phyloP scores from a whole-genome alignment of 257 asterid species.

The Primulina eburnea region DNA sequence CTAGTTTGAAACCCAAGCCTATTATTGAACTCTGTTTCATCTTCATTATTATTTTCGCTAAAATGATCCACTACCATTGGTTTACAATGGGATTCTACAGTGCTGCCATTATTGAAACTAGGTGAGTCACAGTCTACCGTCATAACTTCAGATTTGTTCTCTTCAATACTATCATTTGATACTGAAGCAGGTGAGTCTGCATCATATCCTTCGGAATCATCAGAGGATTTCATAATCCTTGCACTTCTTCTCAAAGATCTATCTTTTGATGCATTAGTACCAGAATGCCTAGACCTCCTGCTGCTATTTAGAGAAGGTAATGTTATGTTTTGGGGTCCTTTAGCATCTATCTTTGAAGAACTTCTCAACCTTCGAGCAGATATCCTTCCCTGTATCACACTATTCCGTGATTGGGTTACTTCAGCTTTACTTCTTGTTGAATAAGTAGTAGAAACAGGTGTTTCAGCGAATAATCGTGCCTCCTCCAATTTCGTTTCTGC shows the following conservation, averaged over 20 bases:
- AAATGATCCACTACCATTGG: conserved; percentile 35
- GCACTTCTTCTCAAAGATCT: conserved; percentile 62
- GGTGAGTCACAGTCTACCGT: conserved; percentile 59
- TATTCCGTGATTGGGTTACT: conserved; percentile 36
- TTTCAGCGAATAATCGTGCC: conserved; percentile 30
- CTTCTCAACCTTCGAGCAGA: conserved; percentile 58
- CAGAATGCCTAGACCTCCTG: conserved; percentile 38
- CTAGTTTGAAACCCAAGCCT: conserved; percentile 61
- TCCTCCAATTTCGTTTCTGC: conserved; percentile 40
- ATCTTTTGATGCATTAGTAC: conserved; percentile 34
- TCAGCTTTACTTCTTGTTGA: conserved; percentile 51
- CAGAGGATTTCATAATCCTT: conserved; percentile 54
- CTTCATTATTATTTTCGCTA: conserved; percentile 41
- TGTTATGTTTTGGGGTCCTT: conserved; percentile 31
- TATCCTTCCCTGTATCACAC: conserved; percentile 42
- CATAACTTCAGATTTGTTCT: conserved; percentile 59
- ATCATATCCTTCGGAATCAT: conserved; percentile 50
- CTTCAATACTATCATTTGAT: conserved; percentile 60
- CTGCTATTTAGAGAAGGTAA: conserved; percentile 31
- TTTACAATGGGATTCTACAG: conserved; percentile 51
- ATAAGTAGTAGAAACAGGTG: conserved; percentile 34
- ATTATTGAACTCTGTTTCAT: conserved; percentile 47
- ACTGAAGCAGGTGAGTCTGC: conserved; percentile 44
- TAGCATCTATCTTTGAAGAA: conserved; percentile 46
- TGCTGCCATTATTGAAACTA: conserved; percentile 57